Percentiles rank a stretch among this genome's conserved stretches.
These are phyloP conservation scores for Schizonepeta tenuifolia DNA, from an alignment of 257 asterid species.

Conservation along the genomic window DNA sequence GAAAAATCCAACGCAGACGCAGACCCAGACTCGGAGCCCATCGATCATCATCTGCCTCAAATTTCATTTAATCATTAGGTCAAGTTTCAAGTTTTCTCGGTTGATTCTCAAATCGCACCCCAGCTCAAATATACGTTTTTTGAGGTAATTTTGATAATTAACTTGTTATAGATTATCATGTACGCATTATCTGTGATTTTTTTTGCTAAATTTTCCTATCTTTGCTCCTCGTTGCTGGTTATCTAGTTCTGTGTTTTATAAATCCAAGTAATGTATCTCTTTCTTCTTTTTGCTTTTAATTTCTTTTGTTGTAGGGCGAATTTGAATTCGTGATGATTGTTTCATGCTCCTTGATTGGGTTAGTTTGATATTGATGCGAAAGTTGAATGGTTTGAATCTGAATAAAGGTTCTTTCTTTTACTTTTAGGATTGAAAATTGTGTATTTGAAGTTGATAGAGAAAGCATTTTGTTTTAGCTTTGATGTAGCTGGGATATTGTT, in stretches of 20 bases:
- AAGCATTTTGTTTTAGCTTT: conserved; percentile 9
- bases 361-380: conserved; percentile 20
- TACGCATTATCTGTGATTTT: not conserved
- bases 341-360: conserved; percentile 28
- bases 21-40: conserved; percentile 26
- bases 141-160: conserved; percentile 31
- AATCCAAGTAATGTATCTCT: not conserved
- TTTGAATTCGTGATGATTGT: not conserved
- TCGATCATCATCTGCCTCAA: conserved; percentile 37
- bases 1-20: conserved; percentile 35
- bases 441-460: conserved; percentile 21
- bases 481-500: not conserved
- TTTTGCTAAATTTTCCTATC: not conserved
- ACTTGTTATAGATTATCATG: not conserved
- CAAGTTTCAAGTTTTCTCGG: conserved; percentile 15
- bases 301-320: conserved; percentile 4
- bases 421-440: conserved; percentile 23
- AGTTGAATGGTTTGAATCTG: conserved; percentile 8
- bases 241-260: conserved; percentile 12
- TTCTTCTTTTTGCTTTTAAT: conserved; percentile 20
- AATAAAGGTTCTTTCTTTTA: not conserved
- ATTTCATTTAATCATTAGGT: conserved; percentile 31
- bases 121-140: conserved; percentile 27
- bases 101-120: conserved; percentile 40
- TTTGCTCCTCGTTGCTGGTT: conserved; percentile 17